Evolutionary conservation across 768 basidiomycete species (phyloP).

Genomic region (Macrolepiota dolichaula): DNA sequence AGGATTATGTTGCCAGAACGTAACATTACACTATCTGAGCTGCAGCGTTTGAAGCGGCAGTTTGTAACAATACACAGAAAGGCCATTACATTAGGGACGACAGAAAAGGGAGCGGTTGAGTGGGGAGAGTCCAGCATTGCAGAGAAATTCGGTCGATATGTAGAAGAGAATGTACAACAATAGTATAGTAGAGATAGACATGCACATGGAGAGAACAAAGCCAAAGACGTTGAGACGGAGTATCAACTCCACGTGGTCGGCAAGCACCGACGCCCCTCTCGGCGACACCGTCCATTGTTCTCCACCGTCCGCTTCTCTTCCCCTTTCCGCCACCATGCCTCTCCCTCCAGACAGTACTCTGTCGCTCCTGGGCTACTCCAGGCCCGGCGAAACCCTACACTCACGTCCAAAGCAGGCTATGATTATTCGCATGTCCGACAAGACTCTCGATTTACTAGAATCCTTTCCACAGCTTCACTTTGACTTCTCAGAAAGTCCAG

Average conservation of each 20-base stretch:
- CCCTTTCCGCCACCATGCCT: slow-evolving; percentile 47
- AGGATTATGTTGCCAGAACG: slow-evolving; percentile 64
- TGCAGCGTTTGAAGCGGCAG: slow-evolving; percentile 88
- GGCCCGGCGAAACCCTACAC: slow-evolving; percentile 51
- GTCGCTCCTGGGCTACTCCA: slow-evolving; percentile 55
- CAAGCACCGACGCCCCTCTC: slow-evolving; percentile 1
- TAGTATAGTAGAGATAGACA: slow-evolving; percentile 17
- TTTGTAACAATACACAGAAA: slow-evolving; percentile 90
- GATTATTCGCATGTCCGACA: slow-evolving; percentile 71
- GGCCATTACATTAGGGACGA: slow-evolving; percentile 79
- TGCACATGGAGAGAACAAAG: slow-evolving; percentile 9
- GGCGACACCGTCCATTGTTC: neutral
- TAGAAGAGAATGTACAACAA: slow-evolving; percentile 64
- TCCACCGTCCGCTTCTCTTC: neutral
- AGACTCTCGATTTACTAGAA: slow-evolving; percentile 68
- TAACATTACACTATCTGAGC: slow-evolving; percentile 76
- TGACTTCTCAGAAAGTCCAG: slow-evolving; percentile 59
- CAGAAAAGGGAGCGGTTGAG: slow-evolving; percentile 71
- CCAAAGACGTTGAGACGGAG: neutral
- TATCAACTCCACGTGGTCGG: slow-evolving; percentile 1
- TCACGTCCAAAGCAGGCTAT: slow-evolving; percentile 70
- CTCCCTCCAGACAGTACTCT: slow-evolving; percentile 54
- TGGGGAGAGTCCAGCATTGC: slow-evolving; percentile 74
- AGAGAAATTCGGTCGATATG: slow-evolving; percentile 65
- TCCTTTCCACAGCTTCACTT: slow-evolving; percentile 50